Evolutionary conservation across 352 stramenopile genomes (phyloP).

Genomic region (Pythium biforme): DNA sequence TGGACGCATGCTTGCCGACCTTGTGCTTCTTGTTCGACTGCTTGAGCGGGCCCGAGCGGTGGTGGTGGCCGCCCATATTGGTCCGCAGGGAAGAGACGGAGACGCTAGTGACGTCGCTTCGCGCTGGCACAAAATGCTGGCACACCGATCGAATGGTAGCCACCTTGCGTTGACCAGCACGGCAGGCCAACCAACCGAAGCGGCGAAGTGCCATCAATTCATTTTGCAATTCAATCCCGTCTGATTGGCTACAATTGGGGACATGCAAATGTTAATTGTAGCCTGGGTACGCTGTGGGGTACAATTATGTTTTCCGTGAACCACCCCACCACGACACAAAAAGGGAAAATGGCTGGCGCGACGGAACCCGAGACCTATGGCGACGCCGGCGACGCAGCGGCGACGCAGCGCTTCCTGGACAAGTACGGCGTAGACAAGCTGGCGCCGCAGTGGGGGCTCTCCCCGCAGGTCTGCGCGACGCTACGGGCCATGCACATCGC

Average conservation of each 20-base stretch:
- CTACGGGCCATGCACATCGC: slow-evolving; percentile 52
- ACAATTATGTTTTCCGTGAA: not conserved
- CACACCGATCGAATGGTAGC: slow-evolving; percentile 24
- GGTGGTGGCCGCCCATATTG: slow-evolving; percentile 68
- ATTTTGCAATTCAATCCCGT: no score
- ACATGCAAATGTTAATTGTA: not conserved
- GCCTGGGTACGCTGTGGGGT: not conserved
- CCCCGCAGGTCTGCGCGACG: slow-evolving; percentile 41
- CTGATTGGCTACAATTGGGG: slow-evolving; percentile 22
- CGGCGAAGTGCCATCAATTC: not conserved
- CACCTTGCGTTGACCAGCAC: slow-evolving; percentile 17
- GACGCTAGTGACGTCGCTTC: no score
- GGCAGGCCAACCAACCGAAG: not conserved
- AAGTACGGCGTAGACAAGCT: slow-evolving; percentile 73
- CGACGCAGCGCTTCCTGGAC: slow-evolving; percentile 47
- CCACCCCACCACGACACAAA: not conserved
- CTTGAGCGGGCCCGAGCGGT: slow-evolving; percentile 87
- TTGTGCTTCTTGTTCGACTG: slow-evolving; percentile 94
- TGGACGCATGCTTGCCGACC: slow-evolving; percentile 78
- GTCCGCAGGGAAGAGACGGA: not conserved
- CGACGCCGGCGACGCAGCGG: slow-evolving; percentile 22
- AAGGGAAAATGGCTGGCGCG: slow-evolving; percentile 19
- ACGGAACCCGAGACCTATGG: not conserved
- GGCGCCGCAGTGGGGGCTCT: slow-evolving; percentile 46
- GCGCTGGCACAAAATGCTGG: no score